These are phyloP conservation scores for Hibiscus mutabilis DNA, from an alignment of 345 rosid genomes.

Conservation along the genomic window DNA sequence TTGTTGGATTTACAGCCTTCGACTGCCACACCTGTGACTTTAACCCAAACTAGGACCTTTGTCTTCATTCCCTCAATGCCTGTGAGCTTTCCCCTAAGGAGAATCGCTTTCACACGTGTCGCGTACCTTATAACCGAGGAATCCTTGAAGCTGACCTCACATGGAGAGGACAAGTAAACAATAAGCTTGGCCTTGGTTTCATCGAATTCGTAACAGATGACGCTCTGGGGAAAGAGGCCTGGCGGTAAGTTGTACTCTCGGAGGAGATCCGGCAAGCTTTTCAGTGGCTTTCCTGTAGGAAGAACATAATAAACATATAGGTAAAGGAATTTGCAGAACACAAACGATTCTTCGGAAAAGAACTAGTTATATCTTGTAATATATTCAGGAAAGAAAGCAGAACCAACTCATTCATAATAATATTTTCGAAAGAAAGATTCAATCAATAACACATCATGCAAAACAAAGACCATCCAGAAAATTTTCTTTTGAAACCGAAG, in stretches of 20 bases:
- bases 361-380: not conserved
- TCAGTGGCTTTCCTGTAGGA: conserved; percentile 59
- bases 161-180: conserved; percentile 66
- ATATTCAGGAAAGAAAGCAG: not conserved
- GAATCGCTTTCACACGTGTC: conserved; percentile 68
- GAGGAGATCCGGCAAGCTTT: conserved; percentile 82
- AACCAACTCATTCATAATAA: not conserved
- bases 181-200: conserved; percentile 72
- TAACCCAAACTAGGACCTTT: conserved; percentile 87
- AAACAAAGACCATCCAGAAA: not conserved
- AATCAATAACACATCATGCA: not conserved
- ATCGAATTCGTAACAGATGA: conserved; percentile 84
- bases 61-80: conserved; percentile 95
- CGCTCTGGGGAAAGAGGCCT: conserved; percentile 85
- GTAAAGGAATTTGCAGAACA: conserved; percentile 8
- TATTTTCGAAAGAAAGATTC: not conserved
- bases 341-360: not conserved
- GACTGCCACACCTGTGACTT: conserved; percentile 62
- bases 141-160: conserved; percentile 84
- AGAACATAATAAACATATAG: not conserved
- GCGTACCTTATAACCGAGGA: conserved; percentile 78
- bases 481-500: not conserved
- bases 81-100: conserved; percentile 66
- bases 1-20: conserved; percentile 83
- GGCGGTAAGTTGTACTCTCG: conserved; percentile 80